These are phyloP conservation scores for Calonectria henricotiae DNA, from an alignment of 2,329 filamentous ascomycete genomes.

Conservation along the genomic window DNA sequence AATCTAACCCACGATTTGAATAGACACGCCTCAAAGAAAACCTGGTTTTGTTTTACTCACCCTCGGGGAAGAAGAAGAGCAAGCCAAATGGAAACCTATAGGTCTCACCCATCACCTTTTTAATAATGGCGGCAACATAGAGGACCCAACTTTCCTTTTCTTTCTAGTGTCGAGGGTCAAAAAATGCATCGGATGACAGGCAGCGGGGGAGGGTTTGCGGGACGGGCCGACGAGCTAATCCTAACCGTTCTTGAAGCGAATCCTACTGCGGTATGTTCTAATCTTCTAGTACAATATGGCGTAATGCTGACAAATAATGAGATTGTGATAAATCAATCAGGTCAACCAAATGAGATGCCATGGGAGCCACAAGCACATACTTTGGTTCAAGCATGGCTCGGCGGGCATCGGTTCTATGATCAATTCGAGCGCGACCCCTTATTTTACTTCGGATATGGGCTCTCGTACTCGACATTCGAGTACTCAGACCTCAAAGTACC, in stretches of 20 bases:
- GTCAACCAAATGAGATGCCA: constrained; percentile 38
- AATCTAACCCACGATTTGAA: too few relatives aligned
- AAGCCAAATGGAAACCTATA: too few relatives aligned
- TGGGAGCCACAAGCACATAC: constrained; percentile 26
- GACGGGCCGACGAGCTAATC: constrained; percentile 27
- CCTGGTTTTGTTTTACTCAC: too few relatives aligned
- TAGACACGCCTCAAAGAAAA: too few relatives aligned
- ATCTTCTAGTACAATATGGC: background rate
- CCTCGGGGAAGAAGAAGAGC: too few relatives aligned
- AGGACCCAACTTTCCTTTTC: too few relatives aligned
- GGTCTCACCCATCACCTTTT: too few relatives aligned
- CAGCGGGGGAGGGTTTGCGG: constrained; percentile 9
- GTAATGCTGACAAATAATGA: constrained; percentile 50
- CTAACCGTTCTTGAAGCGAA: constrained; percentile 32
- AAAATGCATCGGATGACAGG: too few relatives aligned
- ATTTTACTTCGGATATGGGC: constrained; percentile 77
- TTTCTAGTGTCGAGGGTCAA: too few relatives aligned
- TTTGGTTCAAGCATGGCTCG: constrained; percentile 35
- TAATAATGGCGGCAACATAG: too few relatives aligned
- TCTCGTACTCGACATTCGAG: constrained; percentile 63
- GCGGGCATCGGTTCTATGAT: constrained; percentile 77
- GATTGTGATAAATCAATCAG: constrained; percentile 41
- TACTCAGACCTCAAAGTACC: constrained; percentile 57
- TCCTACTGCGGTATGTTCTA: constrained; percentile 30
- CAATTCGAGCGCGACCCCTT: constrained; percentile 71